phyloP scores from a whole-genome alignment of 1,284 basidiomycete genomes.

The Malassezia psittaci region DNA sequence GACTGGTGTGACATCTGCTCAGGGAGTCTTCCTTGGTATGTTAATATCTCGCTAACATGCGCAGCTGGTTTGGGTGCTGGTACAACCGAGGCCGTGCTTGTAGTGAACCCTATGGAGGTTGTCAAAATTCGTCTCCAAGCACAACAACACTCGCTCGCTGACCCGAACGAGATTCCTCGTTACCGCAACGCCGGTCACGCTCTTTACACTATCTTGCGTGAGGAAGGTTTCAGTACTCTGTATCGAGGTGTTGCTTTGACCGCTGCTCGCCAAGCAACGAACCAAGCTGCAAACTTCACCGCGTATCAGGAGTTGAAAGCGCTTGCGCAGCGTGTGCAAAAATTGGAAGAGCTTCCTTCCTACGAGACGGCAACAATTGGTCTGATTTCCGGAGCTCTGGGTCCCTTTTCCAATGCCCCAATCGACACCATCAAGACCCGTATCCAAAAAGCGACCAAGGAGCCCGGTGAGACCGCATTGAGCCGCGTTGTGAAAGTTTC shows the following conservation, averaged over 20 bases:
- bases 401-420: constrained; percentile 87
- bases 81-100: constrained; percentile 75
- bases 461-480: constrained; percentile 65
- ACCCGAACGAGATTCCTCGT: constrained; percentile 82
- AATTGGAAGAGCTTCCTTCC: constrained; percentile 59
- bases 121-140: constrained; percentile 98
- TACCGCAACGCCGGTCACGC: constrained; percentile 96
- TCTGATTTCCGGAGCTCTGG: constrained; percentile 90
- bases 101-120: constrained; percentile 98
- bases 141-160: constrained; percentile 91
- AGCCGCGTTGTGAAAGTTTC: constrained; percentile 68
- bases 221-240: constrained; percentile 75
- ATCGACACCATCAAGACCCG: constrained; percentile 93
- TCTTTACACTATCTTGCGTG: constrained; percentile 84
- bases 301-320: constrained; percentile 95
- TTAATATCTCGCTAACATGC: background rate
- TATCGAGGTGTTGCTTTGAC: constrained; percentile 87
- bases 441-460: constrained; percentile 68
- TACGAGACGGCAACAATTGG: constrained; percentile 83
- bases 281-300: constrained; percentile 98
- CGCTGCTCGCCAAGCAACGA: constrained; percentile 90
- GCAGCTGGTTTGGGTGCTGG: constrained; percentile 76
- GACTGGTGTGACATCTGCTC: constrained; percentile 66
- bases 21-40: constrained; percentile 58
- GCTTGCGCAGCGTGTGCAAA: constrained; percentile 61